phyloP scores from a whole-genome alignment of 2,329 filamentous ascomycete species.

The Thermoascus crustaceus region DNA sequence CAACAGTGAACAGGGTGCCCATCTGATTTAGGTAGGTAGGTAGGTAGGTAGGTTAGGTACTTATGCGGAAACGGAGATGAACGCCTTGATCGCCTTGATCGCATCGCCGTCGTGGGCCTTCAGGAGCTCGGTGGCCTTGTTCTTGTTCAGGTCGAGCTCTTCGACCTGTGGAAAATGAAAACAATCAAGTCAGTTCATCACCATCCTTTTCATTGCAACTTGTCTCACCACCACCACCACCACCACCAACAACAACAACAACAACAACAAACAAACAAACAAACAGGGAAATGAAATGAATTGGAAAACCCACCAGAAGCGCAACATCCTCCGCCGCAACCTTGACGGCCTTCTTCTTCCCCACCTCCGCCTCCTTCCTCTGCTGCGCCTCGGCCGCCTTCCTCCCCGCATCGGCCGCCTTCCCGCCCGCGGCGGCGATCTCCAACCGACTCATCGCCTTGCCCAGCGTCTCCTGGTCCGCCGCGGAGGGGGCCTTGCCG shows the following conservation, averaged over 20 bases:
- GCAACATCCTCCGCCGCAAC: conserved; percentile 38
- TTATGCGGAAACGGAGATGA: conserved; percentile 25
- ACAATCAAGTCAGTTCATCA: no score
- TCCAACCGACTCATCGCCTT: conserved; percentile 44
- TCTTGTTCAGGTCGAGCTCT: conserved; percentile 39
- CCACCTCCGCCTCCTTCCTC: conserved; percentile 22
- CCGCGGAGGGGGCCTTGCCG: conserved; percentile 24
- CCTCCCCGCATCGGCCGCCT: conserved; percentile 10
- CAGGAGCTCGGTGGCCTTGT: conserved; percentile 40
- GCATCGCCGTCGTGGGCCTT: conserved; percentile 39
- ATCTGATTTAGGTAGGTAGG: no score
- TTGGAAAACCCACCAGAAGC: conserved; percentile 34
- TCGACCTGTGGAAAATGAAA: conserved; percentile 30
- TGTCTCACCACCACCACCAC: not conserved
- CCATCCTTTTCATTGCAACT: no score
- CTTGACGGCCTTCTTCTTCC: conserved; percentile 38
- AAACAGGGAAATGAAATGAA: not conserved
- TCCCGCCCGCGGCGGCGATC: conserved; percentile 28
- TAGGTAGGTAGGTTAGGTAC: no score
- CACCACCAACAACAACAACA: no score
- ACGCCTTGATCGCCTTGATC: conserved; percentile 34
- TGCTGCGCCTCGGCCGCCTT: conserved; percentile 16
- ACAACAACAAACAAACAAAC: no score
- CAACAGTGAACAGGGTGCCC: no score
- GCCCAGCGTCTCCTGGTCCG: conserved; percentile 41